Percentiles rank a stretch among this genome's conserved stretches.
Conservation (phyloP, 2,329 filamentous ascomycete genomes). For the Bipolaris sorokiniana region DNA sequence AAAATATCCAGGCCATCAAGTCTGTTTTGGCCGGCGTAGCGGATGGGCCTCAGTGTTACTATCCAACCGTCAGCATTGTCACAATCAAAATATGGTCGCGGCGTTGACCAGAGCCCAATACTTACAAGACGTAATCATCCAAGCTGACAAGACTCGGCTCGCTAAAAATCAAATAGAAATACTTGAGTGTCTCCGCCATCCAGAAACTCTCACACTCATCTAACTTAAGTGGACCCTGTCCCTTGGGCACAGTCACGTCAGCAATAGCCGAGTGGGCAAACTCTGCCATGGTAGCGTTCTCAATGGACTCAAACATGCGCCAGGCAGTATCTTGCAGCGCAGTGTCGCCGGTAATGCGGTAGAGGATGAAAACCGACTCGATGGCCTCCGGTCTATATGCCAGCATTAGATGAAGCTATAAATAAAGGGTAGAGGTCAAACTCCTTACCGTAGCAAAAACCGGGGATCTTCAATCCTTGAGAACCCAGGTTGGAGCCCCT, state of each 20-base stretch:
- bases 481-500: slow-evolving; percentile 52
- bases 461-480: slow-evolving; percentile 45
- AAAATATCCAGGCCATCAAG: background rate
- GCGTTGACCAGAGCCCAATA: background rate
- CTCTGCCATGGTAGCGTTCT: slow-evolving; percentile 68
- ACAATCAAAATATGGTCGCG: background rate
- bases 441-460: slow-evolving; percentile 51
- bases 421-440: background rate
- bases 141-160: slow-evolving; percentile 69
- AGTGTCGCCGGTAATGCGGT: slow-evolving; percentile 82
- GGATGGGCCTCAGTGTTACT: slow-evolving; percentile 63
- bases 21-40: slow-evolving; percentile 47
- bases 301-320: slow-evolving; percentile 79
- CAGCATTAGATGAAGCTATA: background rate
- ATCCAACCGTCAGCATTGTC: background rate
- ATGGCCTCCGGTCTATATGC: slow-evolving; percentile 76
- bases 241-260: slow-evolving; percentile 61
- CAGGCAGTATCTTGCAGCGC: slow-evolving; percentile 81
- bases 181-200: slow-evolving; percentile 89
- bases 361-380: slow-evolving; percentile 87
- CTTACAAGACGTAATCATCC: slow-evolving; percentile 69
- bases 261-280: slow-evolving; percentile 73
- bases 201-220: slow-evolving; percentile 73
- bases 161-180: slow-evolving; percentile 84
- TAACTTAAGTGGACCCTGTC: slow-evolving; percentile 34